Evolutionary conservation across 129 eudicot genomes (phyloP).

Genomic region (Scalesia atractyloides): DNA sequence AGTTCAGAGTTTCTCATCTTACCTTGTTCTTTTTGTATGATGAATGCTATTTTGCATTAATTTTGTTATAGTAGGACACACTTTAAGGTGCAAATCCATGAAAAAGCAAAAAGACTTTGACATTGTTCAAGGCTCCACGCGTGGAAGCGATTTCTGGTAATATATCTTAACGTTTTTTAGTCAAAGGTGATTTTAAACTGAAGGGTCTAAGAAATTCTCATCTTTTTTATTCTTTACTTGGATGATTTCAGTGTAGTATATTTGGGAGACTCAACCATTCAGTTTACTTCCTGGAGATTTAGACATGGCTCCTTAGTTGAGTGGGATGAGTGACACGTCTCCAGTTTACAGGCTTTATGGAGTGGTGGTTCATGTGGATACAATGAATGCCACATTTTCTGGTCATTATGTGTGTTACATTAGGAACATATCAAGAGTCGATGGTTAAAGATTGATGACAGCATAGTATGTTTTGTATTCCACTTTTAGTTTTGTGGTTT

Average conservation of each 20-base stretch:
- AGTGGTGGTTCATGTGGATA: conserved; percentile 86
- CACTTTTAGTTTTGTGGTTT: neutral
- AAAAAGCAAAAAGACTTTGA: conserved; percentile 83
- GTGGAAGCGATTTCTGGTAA: conserved; percentile 88
- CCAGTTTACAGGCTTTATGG: conserved; percentile 85
- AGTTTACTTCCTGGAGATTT: conserved; percentile 77
- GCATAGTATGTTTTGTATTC: conserved; percentile 48
- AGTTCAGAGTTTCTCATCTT: conserved; percentile 24
- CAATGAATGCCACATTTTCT: conserved; percentile 71
- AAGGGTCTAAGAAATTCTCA: neutral
- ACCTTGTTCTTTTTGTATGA: conserved; percentile 2
- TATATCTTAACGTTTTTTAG: neutral
- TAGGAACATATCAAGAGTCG: conserved; percentile 54
- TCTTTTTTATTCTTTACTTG: neutral
- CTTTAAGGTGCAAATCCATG: conserved; percentile 80
- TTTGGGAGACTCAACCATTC: conserved; percentile 79
- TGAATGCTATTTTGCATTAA: conserved; percentile 11
- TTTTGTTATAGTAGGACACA: conserved; percentile 1
- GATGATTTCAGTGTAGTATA: conserved; percentile 63
- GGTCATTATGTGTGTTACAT: conserved; percentile 92
- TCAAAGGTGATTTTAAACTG: neutral
- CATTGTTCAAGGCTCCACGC: conserved; percentile 79
- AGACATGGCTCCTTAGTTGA: conserved; percentile 70
- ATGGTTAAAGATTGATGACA: conserved; percentile 90
- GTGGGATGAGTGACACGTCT: conserved; percentile 69